Percentiles rank a stretch among this genome's conserved stretches.
Conservation (phyloP, 768 basidiomycete species). For the Suillus spraguei region DNA sequence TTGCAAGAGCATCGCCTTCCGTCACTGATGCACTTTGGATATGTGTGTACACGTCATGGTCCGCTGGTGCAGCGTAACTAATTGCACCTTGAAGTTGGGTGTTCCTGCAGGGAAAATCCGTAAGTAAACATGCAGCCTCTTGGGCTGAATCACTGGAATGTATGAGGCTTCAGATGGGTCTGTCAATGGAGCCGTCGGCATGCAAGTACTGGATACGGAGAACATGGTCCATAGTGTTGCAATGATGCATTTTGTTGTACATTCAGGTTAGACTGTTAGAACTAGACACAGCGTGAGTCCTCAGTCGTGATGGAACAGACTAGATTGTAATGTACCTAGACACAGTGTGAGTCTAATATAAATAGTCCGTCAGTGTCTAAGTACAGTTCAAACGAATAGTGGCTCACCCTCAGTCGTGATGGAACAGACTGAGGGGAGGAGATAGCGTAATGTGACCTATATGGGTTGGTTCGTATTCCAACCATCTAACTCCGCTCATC, state of each 20-base stretch:
- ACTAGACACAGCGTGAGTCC: not conserved
- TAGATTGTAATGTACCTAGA: no score
- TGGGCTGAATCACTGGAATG: slow-evolving; percentile 48
- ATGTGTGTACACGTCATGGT: slow-evolving; percentile 29
- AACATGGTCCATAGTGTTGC: slow-evolving; percentile 61
- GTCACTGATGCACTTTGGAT: slow-evolving; percentile 30
- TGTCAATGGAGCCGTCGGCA: slow-evolving; percentile 49
- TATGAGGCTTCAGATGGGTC: slow-evolving; percentile 54
- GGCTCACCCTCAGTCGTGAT: no score
- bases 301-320: no score
- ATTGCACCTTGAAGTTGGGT: slow-evolving; percentile 30
- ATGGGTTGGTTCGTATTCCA: no score
- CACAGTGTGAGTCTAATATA: no score
- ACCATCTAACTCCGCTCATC: no score
- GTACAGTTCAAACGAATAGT: no score
- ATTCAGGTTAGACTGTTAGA: slow-evolving; percentile 8
- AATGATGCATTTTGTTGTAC: slow-evolving; percentile 25
- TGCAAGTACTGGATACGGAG: slow-evolving; percentile 72
- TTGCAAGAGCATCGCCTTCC: slow-evolving; percentile 78
- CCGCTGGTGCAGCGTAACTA: slow-evolving; percentile 21
- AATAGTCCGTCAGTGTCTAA: no score
- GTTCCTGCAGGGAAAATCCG: slow-evolving; percentile 51
- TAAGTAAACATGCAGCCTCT: slow-evolving; percentile 63
- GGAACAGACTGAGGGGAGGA: no score
- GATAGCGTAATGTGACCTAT: no score